A percentile compares a stretch with the other conserved stretches of the same genome.
Conservation (phyloP, 139 green algal genomes). For the Chlorella sorokiniana region DNA sequence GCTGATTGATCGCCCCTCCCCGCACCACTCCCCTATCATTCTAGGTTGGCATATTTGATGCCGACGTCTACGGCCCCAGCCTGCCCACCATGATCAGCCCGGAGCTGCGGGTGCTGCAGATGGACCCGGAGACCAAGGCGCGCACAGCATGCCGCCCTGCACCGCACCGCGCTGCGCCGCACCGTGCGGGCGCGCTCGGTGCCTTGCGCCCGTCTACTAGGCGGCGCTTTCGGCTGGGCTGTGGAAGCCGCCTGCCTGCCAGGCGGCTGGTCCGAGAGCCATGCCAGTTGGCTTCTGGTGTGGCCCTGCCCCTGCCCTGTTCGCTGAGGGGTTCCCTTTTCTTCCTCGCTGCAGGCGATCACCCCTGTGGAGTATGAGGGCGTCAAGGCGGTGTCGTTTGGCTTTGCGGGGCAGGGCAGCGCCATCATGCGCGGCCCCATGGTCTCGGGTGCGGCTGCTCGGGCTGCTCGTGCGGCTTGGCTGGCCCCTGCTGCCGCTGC, state of each 20-base stretch:
- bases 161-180: too few relatives aligned
- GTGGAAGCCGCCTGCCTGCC: too few relatives aligned
- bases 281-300: not conserved
- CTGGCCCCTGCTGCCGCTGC: not conserved
- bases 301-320: not conserved
- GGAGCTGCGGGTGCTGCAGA: slow-evolving; percentile 74
- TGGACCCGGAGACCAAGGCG: slow-evolving; percentile 78
- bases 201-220: too few relatives aligned
- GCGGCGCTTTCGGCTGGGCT: too few relatives aligned
- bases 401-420: slow-evolving; percentile 93
- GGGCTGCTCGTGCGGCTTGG: not conserved
- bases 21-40: not conserved
- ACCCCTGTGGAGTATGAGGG: slow-evolving; percentile 91
- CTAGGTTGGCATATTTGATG: slow-evolving; percentile 96
- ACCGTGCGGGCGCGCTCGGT: too few relatives aligned
- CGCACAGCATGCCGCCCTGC: not conserved
- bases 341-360: slow-evolving; percentile 61
- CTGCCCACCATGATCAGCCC: slow-evolving; percentile 96
- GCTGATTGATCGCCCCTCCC: not conserved
- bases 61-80: slow-evolving; percentile 96
- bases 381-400: slow-evolving; percentile 97
- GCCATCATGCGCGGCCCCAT: slow-evolving; percentile 99
- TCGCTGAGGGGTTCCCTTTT: not conserved
- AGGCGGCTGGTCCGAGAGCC: too few relatives aligned
- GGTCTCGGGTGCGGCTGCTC: slow-evolving; percentile 80